phyloP scores from a whole-genome alignment of 495 filamentous ascomycete species.

The Penicillium roqueforti region DNA sequence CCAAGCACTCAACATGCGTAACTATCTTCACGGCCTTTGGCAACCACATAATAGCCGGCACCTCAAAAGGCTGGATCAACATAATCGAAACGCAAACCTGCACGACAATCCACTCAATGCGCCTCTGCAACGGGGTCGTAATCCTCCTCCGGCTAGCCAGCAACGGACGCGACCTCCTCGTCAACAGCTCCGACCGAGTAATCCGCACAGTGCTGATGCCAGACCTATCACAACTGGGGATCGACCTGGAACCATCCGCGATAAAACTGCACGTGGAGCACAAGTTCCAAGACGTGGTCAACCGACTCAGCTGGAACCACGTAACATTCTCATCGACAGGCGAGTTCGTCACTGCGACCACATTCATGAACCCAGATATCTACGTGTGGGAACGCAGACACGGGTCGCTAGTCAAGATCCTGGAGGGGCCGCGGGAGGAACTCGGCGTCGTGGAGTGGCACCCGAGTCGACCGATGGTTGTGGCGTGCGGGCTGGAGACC shows the following conservation, averaged over 20 bases:
- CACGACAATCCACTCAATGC: constrained; percentile 78
- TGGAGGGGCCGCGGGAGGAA: constrained; percentile 93
- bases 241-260: constrained; percentile 40
- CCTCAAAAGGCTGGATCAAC: constrained; percentile 92
- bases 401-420: constrained; percentile 91
- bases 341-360: constrained; percentile 82
- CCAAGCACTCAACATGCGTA: constrained; percentile 88
- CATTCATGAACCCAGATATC: constrained; percentile 95
- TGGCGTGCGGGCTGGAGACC: constrained; percentile 83
- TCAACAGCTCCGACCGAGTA: constrained; percentile 88
- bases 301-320: constrained; percentile 91
- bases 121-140: constrained; percentile 80
- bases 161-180: constrained; percentile 79
- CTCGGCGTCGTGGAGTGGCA: constrained; percentile 97
- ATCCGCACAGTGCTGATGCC: constrained; percentile 83
- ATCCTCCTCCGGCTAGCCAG: constrained; percentile 79
- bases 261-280: constrained; percentile 91
- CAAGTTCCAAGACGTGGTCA: constrained; percentile 97
- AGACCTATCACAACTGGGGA: constrained; percentile 50
- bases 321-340: constrained; percentile 89
- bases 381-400: constrained; percentile 96
- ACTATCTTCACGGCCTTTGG: constrained; percentile 81
- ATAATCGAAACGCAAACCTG: constrained; percentile 78
- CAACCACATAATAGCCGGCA: constrained; percentile 83
- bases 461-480: constrained; percentile 79